Evolutionary conservation across 257 asterid genomes (phyloP).

Genomic region (Ophiorrhiza pumila): DNA sequence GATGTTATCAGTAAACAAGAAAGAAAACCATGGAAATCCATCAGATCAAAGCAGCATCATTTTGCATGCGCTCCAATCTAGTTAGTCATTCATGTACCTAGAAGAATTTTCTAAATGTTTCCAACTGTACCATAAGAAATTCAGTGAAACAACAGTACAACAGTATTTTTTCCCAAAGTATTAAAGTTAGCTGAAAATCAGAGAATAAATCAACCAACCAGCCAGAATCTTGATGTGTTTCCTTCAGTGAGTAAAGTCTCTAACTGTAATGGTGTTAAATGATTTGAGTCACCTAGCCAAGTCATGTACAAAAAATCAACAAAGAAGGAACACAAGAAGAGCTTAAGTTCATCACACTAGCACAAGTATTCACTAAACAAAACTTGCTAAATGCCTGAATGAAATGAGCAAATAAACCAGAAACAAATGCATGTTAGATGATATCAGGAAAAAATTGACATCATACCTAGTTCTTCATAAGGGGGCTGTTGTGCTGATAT

Average conservation of each 20-base stretch:
- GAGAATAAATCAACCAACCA: conserved; percentile 62
- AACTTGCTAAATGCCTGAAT: background rate
- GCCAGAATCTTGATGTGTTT: conserved; percentile 75
- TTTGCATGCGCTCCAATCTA: background rate
- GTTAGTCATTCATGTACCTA: background rate
- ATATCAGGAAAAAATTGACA: background rate
- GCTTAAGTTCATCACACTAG: background rate
- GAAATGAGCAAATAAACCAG: background rate
- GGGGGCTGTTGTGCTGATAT: conserved; percentile 75
- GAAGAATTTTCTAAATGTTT: background rate
- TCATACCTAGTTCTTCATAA: conserved; percentile 58
- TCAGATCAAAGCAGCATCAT: background rate
- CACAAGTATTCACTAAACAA: background rate
- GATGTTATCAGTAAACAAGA: conserved; percentile 10
- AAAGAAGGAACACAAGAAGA: background rate
- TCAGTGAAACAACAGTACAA: background rate
- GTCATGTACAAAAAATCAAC: conserved; percentile 17
- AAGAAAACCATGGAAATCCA: background rate
- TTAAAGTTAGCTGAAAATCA: background rate
- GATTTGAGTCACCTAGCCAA: conserved; percentile 62
- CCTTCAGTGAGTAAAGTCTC: conserved; percentile 90
- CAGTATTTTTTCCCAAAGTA: background rate
- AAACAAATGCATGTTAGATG: background rate
- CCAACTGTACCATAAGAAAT: background rate
- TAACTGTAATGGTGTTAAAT: conserved; percentile 83